Evolutionary conservation across 2,329 filamentous ascomycete species (phyloP).

Genomic region (Colletotrichum kahawae): DNA sequence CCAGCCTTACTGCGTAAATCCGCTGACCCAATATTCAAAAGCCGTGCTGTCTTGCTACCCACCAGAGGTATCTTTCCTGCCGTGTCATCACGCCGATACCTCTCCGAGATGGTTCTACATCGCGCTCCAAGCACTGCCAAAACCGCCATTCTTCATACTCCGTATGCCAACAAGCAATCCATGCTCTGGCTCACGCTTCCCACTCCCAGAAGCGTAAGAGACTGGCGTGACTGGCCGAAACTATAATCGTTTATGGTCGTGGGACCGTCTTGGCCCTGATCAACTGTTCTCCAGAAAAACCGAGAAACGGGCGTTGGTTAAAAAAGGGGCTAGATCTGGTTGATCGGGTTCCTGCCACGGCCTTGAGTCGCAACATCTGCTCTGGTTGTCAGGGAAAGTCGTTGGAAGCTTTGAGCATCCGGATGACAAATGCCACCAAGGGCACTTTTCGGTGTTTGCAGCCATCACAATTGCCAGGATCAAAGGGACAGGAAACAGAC

Average conservation of each 20-base stretch:
- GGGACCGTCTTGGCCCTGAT: neutral
- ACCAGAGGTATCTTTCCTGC: neutral
- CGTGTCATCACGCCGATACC: neutral
- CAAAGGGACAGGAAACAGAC: neutral
- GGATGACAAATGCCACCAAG: conserved; percentile 8
- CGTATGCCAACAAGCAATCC: neutral
- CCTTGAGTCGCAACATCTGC: neutral
- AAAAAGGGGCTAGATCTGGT: neutral
- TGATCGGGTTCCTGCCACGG: neutral
- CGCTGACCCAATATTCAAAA: neutral
- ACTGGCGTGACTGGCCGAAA: neutral
- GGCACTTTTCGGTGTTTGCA: neutral
- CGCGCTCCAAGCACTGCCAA: neutral
- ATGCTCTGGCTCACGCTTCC: neutral
- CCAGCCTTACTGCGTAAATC: neutral
- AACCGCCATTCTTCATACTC: neutral
- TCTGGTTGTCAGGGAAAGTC: neutral
- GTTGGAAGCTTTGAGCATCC: neutral
- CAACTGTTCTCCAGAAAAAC: neutral
- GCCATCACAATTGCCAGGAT: neutral
- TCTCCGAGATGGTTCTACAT: neutral
- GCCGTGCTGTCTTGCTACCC: neutral
- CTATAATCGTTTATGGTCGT: neutral
- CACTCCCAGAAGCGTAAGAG: neutral
- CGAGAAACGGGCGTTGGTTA: neutral